Evolutionary conservation across 805 yeast species (phyloP).

Genomic region (Zygosaccharomyces rouxii): DNA sequence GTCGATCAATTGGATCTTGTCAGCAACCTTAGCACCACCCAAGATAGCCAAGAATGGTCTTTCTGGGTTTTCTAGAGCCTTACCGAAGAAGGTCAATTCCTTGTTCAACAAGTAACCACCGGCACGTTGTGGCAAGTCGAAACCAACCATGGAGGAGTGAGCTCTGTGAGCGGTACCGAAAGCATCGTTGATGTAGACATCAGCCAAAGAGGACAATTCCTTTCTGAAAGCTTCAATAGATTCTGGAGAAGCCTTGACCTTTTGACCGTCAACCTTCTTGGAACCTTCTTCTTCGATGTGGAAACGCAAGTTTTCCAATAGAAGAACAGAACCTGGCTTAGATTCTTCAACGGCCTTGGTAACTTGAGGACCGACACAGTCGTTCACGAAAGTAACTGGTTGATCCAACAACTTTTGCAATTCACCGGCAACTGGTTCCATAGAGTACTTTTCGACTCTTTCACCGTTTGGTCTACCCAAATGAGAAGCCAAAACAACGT

Average conservation of each 20-base stretch:
- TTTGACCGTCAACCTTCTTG: conserved; percentile 85
- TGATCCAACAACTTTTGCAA: conserved; percentile 70
- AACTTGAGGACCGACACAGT: conserved; percentile 91
- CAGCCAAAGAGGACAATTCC: conserved; percentile 88
- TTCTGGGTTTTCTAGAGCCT: conserved; percentile 95
- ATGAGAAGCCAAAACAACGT: conserved; percentile 90
- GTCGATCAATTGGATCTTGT: conserved; percentile 97
- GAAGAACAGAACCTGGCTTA: conserved; percentile 73
- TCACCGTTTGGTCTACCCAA: conserved; percentile 99
- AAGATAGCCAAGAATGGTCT: conserved; percentile 98
- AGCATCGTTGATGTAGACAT: conserved; percentile 96
- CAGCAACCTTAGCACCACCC: conserved; percentile 99
- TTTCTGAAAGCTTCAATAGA: conserved; percentile 84
- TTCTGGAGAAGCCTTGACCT: conserved; percentile 86
- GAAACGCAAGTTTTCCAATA: conserved; percentile 96
- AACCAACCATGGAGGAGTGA: conserved; percentile 98
- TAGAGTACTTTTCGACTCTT: conserved; percentile 75
- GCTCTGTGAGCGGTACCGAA: conserved; percentile 99
- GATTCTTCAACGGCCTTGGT: conserved; percentile 73
- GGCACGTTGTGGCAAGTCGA: conserved; percentile 92
- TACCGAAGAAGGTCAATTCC: conserved; percentile 95
- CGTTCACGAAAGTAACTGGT: conserved; percentile 76
- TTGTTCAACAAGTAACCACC: conserved; percentile 98
- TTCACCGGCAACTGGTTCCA: conserved; percentile 91
- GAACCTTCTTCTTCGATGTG: conserved; percentile 98